These are phyloP conservation scores for Xanthoconium separans DNA, from an alignment of 1,284 basidiomycete species.

Conservation along the genomic window DNA sequence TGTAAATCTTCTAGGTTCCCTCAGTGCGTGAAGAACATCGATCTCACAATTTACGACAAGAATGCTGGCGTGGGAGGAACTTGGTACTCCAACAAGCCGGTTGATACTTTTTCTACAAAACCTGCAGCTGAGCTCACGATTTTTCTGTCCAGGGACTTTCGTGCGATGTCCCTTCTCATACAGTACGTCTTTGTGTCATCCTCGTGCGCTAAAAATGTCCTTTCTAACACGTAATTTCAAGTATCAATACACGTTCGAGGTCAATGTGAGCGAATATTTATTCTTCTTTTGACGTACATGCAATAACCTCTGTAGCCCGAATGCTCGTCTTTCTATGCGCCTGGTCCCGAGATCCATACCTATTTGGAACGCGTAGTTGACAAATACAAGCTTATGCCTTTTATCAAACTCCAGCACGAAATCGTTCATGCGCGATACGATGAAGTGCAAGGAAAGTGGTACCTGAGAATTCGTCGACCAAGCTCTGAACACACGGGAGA, in stretches of 20 bases:
- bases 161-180: constrained; percentile 2
- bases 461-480: constrained; percentile 46
- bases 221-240: constrained; percentile 24
- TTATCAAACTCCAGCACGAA: constrained; percentile 53
- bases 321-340: constrained; percentile 61
- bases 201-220: neutral
- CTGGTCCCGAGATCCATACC: constrained; percentile 53
- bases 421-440: constrained; percentile 50
- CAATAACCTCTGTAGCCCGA: constrained; percentile 37
- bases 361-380: constrained; percentile 56
- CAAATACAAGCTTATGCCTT: constrained; percentile 54
- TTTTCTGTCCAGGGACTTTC: constrained; percentile 43
- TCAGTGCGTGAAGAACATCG: constrained; percentile 52
- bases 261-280: constrained; percentile 38
- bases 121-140: neutral
- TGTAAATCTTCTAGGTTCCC: constrained; percentile 39
- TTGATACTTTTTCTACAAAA: constrained; percentile 11
- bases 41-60: constrained; percentile 62
- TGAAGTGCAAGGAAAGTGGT: constrained; percentile 47
- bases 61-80: constrained; percentile 58
- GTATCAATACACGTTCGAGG: constrained; percentile 61
- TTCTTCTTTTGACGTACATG: neutral
- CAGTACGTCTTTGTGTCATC: constrained; percentile 32
- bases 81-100: constrained; percentile 46
- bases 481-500: constrained; percentile 12